Percentiles rank a stretch among this genome's conserved stretches.
phyloP scores from a whole-genome alignment of 495 filamentous ascomycete genomes.

The Annulohypoxylon moriforme region DNA sequence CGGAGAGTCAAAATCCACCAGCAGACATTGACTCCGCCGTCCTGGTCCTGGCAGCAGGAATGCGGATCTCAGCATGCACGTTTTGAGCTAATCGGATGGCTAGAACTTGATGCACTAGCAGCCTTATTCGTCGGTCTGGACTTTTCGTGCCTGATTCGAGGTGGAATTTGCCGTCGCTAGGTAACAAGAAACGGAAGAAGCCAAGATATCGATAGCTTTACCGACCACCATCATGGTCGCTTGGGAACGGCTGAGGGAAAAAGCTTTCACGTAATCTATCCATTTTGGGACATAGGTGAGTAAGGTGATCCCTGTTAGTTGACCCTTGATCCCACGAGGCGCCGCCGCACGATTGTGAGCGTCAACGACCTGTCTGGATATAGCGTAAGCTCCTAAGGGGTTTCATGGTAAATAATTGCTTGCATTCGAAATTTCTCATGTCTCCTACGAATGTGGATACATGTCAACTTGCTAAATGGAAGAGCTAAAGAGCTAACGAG shows the following conservation, averaged over 20 bases:
- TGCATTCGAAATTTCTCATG: conserved; percentile 30
- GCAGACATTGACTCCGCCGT: not conserved
- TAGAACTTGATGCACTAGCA: conserved; percentile 22
- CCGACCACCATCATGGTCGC: not conserved
- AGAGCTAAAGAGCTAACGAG: conserved; percentile 18
- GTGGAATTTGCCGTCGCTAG: conserved; percentile 24
- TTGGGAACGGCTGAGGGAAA: not conserved
- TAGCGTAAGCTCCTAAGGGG: conserved; percentile 3
- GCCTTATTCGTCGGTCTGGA: conserved; percentile 27
- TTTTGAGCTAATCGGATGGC: conserved; percentile 24
- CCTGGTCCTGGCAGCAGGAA: not conserved
- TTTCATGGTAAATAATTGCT: conserved; percentile 25
- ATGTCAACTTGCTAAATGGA: not conserved
- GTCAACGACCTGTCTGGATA: not conserved
- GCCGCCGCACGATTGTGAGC: conserved; percentile 26
- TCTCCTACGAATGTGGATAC: conserved; percentile 29
- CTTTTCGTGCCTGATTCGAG: not conserved
- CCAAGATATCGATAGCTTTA: not conserved
- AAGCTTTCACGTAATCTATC: not conserved
- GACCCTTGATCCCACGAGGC: conserved; percentile 38
- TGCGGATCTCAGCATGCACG: conserved; percentile 4
- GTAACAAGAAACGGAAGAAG: conserved; percentile 8
- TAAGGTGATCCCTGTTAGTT: conserved; percentile 26
- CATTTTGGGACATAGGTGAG: conserved; percentile 12
- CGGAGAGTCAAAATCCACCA: not conserved